Evolutionary conservation across 108 stramenopile genomes (phyloP).

Genomic region (Hondaea fermentalgiana): DNA sequence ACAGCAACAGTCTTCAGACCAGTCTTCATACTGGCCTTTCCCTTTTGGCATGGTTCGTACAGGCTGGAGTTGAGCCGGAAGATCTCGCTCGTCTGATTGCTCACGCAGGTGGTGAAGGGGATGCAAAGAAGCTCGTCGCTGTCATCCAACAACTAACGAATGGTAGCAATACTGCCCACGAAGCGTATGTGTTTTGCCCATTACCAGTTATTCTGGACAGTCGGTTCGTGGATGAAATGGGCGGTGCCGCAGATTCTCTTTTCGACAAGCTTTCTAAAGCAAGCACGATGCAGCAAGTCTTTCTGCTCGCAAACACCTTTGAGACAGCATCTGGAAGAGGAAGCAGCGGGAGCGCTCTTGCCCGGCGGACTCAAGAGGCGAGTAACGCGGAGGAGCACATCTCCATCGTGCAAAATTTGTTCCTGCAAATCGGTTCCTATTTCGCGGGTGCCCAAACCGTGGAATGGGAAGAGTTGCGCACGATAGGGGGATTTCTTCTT

Average conservation of each 20-base stretch:
- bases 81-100: background rate
- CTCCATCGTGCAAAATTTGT: background rate
- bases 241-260: background rate
- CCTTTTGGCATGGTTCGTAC: background rate
- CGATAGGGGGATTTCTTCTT: background rate
- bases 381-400: background rate
- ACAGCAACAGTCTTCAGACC: background rate
- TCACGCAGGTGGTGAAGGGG: background rate
- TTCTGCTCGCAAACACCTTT: background rate
- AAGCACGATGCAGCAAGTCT: background rate
- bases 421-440: background rate
- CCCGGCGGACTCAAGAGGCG: background rate
- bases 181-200: background rate
- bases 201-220: background rate
- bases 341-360: background rate
- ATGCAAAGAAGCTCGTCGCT: background rate
- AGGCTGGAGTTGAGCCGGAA: background rate
- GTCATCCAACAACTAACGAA: background rate
- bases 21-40: background rate
- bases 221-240: conserved; percentile 6
- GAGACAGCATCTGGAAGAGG: background rate
- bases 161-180: background rate
- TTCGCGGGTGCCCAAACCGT: background rate
- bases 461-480: background rate
- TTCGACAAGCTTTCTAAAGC: background rate